A percentile compares a stretch with the other conserved stretches of the same genome.
Evolutionary conservation across 352 stramenopile species (phyloP).

Genomic region (Blastocystis sp.): DNA sequence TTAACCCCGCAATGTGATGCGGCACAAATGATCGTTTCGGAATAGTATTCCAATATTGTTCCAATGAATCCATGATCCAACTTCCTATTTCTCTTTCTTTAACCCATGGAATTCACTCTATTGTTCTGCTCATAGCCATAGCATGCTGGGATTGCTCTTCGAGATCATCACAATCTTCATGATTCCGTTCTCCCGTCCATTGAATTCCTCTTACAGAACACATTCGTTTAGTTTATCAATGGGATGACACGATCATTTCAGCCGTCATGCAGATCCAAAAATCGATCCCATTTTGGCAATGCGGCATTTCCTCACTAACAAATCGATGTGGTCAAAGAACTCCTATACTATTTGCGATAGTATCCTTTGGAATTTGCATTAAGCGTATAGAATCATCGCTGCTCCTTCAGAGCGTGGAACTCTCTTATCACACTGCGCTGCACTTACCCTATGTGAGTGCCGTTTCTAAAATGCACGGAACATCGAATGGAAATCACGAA

Average conservation of each 20-base stretch:
- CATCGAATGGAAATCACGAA: not conserved
- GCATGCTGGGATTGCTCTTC: not conserved
- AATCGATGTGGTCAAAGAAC: constrained; percentile 22
- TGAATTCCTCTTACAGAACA: not conserved
- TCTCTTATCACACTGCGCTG: constrained; percentile 1
- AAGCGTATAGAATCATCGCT: constrained; percentile 13
- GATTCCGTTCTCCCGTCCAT: not conserved
- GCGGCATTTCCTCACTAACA: not conserved
- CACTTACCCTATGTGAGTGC: constrained; percentile 37
- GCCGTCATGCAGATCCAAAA: not conserved
- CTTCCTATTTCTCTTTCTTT: no score
- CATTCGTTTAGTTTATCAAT: not conserved
- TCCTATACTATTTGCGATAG: constrained; percentile 66
- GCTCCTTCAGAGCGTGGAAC: constrained; percentile 26
- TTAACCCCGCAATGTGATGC: no score
- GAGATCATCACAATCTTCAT: not conserved
- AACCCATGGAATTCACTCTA: no score
- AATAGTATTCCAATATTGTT: no score
- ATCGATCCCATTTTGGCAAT: not conserved
- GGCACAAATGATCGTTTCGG: no score
- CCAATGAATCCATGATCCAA: no score
- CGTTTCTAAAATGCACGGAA: constrained; percentile 18
- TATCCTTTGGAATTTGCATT: not conserved
- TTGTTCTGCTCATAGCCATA: not conserved
- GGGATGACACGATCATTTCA: no score